Evolutionary conservation across 345 rosid genomes (phyloP).

Genomic region (rapeseed (Brassica napus)): Da-Ae NC_063447.1:55001001-55001500

Average conservation of each 20-base stretch:
- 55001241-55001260: neutral
- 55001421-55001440: neutral
- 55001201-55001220: neutral
- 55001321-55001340: neutral
- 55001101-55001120: neutral
- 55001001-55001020: neutral
- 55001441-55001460: neutral
- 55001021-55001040: neutral
- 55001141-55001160: neutral
- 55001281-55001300: neutral
- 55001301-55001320: too few species aligned
- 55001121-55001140: neutral
- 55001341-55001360: neutral
- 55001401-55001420: neutral
- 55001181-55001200: neutral
- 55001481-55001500: too few species aligned
- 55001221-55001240: neutral
- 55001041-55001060: neutral
- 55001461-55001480: too few species aligned
- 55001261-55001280: neutral
- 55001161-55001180: neutral
- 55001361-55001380: neutral
- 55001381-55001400: too few species aligned
- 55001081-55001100: neutral
- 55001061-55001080: neutral